Evolutionary conservation across 2,329 filamentous ascomycete genomes (phyloP).

Genomic region (Apiospora pterosperma): DNA sequence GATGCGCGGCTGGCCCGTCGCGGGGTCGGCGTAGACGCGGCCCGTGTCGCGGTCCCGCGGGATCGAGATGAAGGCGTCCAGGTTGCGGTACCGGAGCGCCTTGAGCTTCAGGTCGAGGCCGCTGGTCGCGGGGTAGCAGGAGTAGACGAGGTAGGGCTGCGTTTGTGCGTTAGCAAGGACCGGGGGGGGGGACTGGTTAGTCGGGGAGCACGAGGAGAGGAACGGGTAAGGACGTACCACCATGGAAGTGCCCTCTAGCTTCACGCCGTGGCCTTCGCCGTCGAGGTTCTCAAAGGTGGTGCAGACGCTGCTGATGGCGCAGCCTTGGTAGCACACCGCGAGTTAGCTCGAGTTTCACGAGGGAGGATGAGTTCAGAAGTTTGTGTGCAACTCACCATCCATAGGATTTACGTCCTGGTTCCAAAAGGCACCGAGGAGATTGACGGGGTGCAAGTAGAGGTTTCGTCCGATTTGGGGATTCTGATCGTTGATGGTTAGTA

Average conservation of each 20-base stretch:
- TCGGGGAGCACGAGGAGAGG: not conserved
- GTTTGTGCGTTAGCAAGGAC: not conserved
- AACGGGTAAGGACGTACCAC: slow-evolving; percentile 35
- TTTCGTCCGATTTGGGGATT: slow-evolving; percentile 79
- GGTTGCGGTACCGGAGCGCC: slow-evolving; percentile 63
- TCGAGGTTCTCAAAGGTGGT: slow-evolving; percentile 77
- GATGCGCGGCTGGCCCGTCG: slow-evolving; percentile 59
- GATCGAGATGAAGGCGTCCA: slow-evolving; percentile 68
- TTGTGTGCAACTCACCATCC: slow-evolving; percentile 41
- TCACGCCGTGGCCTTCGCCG: slow-evolving; percentile 71
- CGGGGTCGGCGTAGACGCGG: slow-evolving; percentile 65
- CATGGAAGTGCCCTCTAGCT: slow-evolving; percentile 75
- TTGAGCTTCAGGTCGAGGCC: slow-evolving; percentile 68
- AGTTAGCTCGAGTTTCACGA: slow-evolving; percentile 16
- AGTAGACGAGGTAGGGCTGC: slow-evolving; percentile 59
- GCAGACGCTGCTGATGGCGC: slow-evolving; percentile 74
- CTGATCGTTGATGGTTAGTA: slow-evolving; percentile 23
- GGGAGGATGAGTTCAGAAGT: not conserved
- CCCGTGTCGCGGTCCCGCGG: slow-evolving; percentile 72
- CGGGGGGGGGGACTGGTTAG: not conserved
- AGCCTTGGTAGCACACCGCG: slow-evolving; percentile 40
- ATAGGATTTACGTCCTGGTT: slow-evolving; percentile 64
- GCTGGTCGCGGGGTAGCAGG: slow-evolving; percentile 59
- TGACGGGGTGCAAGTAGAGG: slow-evolving; percentile 74
- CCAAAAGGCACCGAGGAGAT: slow-evolving; percentile 54